phyloP scores from a whole-genome alignment of 106 monocot genomes.

The Dendrobium officinale region DNA sequence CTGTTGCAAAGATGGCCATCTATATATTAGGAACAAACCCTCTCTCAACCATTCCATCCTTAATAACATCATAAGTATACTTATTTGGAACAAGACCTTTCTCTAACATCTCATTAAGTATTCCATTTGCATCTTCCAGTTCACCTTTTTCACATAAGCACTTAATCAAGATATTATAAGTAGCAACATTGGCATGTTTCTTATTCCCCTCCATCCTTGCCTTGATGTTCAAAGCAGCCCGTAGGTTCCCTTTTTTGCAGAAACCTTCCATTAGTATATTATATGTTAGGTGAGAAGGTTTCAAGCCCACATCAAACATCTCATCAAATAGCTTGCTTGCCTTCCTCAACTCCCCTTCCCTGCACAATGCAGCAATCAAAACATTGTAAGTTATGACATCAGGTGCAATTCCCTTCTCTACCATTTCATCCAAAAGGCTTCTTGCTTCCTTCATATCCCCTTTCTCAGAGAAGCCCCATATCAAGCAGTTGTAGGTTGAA shows the following conservation, averaged over 20 bases:
- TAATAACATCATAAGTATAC: slow-evolving; percentile 76
- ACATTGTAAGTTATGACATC: slow-evolving; percentile 71
- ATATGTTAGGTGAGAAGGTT: slow-evolving; percentile 56
- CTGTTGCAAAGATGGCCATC: slow-evolving; percentile 40
- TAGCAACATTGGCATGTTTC: slow-evolving; percentile 73
- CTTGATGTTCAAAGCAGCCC: slow-evolving; percentile 61
- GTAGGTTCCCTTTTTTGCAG: slow-evolving; percentile 64
- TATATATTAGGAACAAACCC: slow-evolving; percentile 71
- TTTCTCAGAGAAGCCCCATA: slow-evolving; percentile 51
- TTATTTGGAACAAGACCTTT: slow-evolving; percentile 81
- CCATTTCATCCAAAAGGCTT: slow-evolving; percentile 74
- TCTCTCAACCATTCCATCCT: slow-evolving; percentile 69
- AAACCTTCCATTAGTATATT: slow-evolving; percentile 78
- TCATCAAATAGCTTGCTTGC: slow-evolving; percentile 74
- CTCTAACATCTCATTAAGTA: slow-evolving; percentile 94
- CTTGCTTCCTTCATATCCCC: slow-evolving; percentile 39
- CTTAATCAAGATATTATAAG: slow-evolving; percentile 72
- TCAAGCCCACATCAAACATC: slow-evolving; percentile 54
- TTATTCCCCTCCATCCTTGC: slow-evolving; percentile 68
- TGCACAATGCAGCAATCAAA: slow-evolving; percentile 58
- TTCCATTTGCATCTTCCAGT: slow-evolving; percentile 52
- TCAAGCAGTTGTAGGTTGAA: slow-evolving; percentile 73
- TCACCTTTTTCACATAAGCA: slow-evolving; percentile 49
- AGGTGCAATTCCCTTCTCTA: slow-evolving; percentile 51
- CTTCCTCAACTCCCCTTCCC: slow-evolving; percentile 45